These are phyloP conservation scores for Pseudogymnoascus destructans DNA, from an alignment of 2,329 filamentous ascomycete species.

Conservation along the genomic window DNA sequence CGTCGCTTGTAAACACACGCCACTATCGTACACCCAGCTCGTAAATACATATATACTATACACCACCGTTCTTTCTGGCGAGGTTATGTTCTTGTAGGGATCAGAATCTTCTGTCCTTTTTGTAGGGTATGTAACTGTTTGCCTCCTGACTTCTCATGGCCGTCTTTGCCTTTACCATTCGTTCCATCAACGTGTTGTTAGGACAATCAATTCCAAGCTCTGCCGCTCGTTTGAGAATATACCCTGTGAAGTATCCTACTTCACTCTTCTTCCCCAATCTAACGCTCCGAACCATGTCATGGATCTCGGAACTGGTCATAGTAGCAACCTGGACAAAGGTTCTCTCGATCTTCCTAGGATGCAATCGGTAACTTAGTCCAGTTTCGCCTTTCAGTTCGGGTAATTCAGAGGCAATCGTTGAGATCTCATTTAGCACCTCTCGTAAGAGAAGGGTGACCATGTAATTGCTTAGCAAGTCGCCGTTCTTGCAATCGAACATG, in stretches of 20 bases:
- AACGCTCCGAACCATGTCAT: slow-evolving; percentile 52
- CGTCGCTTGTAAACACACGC: neutral
- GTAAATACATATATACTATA: slow-evolving; percentile 8
- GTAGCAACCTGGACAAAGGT: slow-evolving; percentile 41
- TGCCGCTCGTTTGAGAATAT: slow-evolving; percentile 61
- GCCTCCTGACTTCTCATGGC: slow-evolving; percentile 18
- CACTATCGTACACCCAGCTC: slow-evolving; percentile 4
- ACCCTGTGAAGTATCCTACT: slow-evolving; percentile 78
- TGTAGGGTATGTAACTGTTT: slow-evolving; percentile 22
- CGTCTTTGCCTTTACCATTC: slow-evolving; percentile 60
- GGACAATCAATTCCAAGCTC: slow-evolving; percentile 60
- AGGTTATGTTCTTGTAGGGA: neutral
- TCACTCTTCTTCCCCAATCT: slow-evolving; percentile 52
- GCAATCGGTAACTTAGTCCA: slow-evolving; percentile 42
- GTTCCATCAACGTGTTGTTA: slow-evolving; percentile 59
- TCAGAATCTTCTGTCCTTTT: slow-evolving; percentile 2
- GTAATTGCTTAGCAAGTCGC: slow-evolving; percentile 54
- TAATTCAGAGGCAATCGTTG: slow-evolving; percentile 54
- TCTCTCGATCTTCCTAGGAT: slow-evolving; percentile 46
- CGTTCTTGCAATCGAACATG: slow-evolving; percentile 63
- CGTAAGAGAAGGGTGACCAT: slow-evolving; percentile 53
- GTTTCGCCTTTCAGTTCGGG: slow-evolving; percentile 56
- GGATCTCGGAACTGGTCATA: slow-evolving; percentile 40
- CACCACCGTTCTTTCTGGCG: neutral
- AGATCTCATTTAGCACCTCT: slow-evolving; percentile 61